Base-by-base conservation (phyloP, 441 rosid species). In the Pelargonium australe region DNA sequence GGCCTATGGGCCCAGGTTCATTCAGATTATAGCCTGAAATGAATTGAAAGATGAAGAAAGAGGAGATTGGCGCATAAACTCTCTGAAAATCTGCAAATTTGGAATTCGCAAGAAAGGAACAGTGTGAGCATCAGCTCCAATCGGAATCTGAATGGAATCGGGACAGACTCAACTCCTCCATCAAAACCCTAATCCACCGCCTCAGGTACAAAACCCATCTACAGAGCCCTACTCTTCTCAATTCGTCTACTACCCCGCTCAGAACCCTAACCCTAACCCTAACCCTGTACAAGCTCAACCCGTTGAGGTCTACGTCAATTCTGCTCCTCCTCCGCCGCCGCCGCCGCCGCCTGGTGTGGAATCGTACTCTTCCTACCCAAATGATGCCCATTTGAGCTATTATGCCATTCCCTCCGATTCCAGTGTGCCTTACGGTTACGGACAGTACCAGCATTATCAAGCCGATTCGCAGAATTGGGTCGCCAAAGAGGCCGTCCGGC, bases 261-360 rank as follows among this genome's bases (percentile, higher is more conserved):
- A 64, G 57, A 74, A 78, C 69, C 77, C 68, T 70, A 44, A 16
- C 28, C 25, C 62, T 53, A 73, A 77, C 69, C 77, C 63, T 64
- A 34, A 16, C 62, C 12, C 49, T 44, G 49, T 8, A 4, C 28
- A 6, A 16, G 14, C 40, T 41, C n/a, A 11, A 3, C 16, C 62
- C 20, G 63, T 7, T 37, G 63, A 55, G 31, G 34, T 28, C 67
- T 43, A 61, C 40, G 14, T 61, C 34, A 61, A 61, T 25, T 12
- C 40, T 14, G 69, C 60, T n/a, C 20, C 41, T 51, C 62, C 45
- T 0, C 23, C 23, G 23, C 61, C 9, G 23, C 82, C 85, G 0
- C 23, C 23, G 23, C 61, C 9, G 23, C 82, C 85, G 0, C 83
- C 85, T 23, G 85, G 78, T 16, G 76, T 72, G 12, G 79, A 74